phyloP scores from a whole-genome alignment of 371 early-diverging fungal genomes.

The Mortierella sp. region DNA sequence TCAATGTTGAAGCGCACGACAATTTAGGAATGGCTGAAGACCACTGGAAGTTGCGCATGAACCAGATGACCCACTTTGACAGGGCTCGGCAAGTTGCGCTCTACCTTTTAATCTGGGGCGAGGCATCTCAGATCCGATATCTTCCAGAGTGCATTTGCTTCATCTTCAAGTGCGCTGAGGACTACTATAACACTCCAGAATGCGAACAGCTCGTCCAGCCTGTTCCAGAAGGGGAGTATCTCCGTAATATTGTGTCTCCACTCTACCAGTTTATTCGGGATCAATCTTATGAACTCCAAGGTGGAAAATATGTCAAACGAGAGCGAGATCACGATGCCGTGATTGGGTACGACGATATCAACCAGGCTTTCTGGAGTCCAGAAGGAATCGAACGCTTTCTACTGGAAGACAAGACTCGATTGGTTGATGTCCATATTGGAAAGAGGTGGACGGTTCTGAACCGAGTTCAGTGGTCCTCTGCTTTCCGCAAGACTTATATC shows the following conservation, averaged over 20 bases:
- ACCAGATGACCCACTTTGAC: conserved; percentile 74
- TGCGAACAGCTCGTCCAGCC: conserved; percentile 57
- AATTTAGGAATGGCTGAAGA: conserved; percentile 62
- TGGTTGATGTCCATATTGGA: conserved; percentile 70
- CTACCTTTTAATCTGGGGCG: conserved; percentile 90
- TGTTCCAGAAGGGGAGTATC: conserved; percentile 75
- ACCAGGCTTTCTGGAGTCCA: conserved; percentile 88
- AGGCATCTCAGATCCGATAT: conserved; percentile 84
- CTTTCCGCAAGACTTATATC: conserved; percentile 87
- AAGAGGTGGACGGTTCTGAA: conserved; percentile 74
- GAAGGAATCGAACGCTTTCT: conserved; percentile 71
- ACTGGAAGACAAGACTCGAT: conserved; percentile 61
- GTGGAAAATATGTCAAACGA: conserved; percentile 77
- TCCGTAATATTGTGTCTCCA: conserved; percentile 78
- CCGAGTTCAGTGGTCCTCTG: conserved; percentile 76
- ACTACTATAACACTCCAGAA: conserved; percentile 60
- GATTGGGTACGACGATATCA: conserved; percentile 92
- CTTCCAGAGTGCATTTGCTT: conserved; percentile 87
- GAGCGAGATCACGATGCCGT: conserved; percentile 85
- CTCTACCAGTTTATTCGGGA: conserved; percentile 83
- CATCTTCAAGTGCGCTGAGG: conserved; percentile 80
- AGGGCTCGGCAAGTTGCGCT: conserved; percentile 81
- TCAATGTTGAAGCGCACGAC: conserved; percentile 43
- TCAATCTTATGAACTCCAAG: conserved; percentile 77
- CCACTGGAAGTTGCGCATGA: conserved; percentile 79